Evolutionary conservation across 331 rosid genomes (phyloP).

Genomic region (Erythrophleum ivorense): DNA sequence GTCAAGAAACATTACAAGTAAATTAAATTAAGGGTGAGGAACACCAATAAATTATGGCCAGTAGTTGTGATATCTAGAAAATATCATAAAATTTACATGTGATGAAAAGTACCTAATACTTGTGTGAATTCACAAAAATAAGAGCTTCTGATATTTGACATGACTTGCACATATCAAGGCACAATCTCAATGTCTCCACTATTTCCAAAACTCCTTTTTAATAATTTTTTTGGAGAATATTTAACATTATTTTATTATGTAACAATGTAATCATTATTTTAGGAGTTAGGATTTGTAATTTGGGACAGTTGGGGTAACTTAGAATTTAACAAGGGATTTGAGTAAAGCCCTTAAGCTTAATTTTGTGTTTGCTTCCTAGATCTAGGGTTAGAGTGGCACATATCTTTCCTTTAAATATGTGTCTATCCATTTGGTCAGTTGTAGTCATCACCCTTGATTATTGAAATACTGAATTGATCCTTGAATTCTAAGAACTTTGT

Average conservation of each 20-base stretch:
- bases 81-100: conserved; percentile 12
- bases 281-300: not conserved
- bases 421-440: not conserved
- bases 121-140: not conserved
- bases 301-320: not conserved
- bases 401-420: not conserved
- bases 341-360: not conserved
- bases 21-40: conserved; percentile 30
- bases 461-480: not conserved
- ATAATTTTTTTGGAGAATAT: not conserved
- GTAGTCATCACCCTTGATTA: not conserved
- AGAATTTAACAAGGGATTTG: not conserved
- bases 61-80: conserved; percentile 10
- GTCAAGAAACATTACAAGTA: not conserved
- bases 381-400: not conserved
- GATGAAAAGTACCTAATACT: conserved; percentile 1
- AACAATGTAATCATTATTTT: not conserved
- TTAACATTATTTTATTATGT: not conserved
- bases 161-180: not conserved
- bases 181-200: conserved; percentile 1
- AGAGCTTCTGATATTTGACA: not conserved
- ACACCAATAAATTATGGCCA: conserved; percentile 35
- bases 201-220: not conserved
- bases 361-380: not conserved
- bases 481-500: not conserved